Conservation (phyloP, 2,329 filamentous ascomycete genomes). For the Microcera coccophila region DNA sequence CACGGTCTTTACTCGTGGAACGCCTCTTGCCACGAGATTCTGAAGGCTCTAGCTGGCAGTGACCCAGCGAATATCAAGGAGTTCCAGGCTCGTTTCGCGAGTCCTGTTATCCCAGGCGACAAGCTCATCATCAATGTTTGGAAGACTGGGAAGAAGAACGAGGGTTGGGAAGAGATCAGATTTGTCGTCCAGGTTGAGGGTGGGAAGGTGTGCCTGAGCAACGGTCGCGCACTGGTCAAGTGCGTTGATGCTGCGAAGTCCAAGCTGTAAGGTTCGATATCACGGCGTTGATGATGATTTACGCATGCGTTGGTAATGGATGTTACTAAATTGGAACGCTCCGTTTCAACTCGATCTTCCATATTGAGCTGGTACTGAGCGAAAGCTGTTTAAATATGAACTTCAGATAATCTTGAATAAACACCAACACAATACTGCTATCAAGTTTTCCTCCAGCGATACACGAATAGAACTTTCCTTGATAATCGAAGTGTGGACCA, state of each 20-base stretch:
- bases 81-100: conserved; percentile 85
- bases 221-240: conserved; percentile 77
- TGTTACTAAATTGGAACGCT: no score
- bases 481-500: no score
- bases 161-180: conserved; percentile 73
- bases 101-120: conserved; percentile 78
- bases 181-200: conserved; percentile 75
- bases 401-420: no score
- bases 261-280: conserved; percentile 60
- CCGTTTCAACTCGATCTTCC: no score
- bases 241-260: conserved; percentile 52
- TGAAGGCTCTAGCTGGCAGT: conserved; percentile 69
- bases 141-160: conserved; percentile 64
- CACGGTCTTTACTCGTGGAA: conserved; percentile 91
- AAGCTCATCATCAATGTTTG: conserved; percentile 79
- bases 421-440: no score
- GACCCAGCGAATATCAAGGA: conserved; percentile 79
- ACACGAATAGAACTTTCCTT: no score
- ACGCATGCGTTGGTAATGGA: no score
- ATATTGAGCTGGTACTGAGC: no score
- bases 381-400: no score
- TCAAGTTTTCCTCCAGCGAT: no score
- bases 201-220: conserved; percentile 82
- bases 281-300: no score
- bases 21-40: conserved; percentile 66